Evolutionary conservation across 2,329 filamentous ascomycete species (phyloP), one percentile per base, ranked within the genome.

Genomic region (Arthrobotrys sinensis): DNA sequence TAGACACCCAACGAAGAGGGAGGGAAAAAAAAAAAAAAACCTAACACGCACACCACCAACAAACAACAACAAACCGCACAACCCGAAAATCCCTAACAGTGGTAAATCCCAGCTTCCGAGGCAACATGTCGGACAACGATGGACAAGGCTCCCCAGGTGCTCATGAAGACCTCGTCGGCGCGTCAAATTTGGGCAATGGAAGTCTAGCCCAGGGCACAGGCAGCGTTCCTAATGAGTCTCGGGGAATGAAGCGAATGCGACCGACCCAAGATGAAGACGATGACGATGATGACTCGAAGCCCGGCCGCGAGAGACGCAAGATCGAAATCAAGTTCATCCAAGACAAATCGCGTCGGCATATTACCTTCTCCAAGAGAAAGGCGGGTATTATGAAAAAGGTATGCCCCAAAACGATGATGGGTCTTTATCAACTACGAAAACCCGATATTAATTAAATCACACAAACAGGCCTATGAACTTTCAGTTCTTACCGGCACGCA

Each of bases 341-440:
- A 86, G 96, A 99, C 87, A 99, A 99, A 88, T 98, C 95, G 87
- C 94, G 96, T 87, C 92, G 96, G 80, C 96, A 99, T 88, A 99
- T 98, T 85, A 98, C 96, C 83, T 98, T 99, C 86, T 98, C 95
- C 82, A 99, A 99, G 91, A 93, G 96, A 85, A 99, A 99, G 88
- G 96, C 96, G 71, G 96, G 96, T 83, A 98, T 99, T 86, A 98
- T 99, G 96, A 98, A 99, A 89, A 98, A 98, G 94, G 96, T 97
- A 85, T 8, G 45, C 76, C 79, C 53, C 24, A 36, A 16, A 64
- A 19, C 10, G 12, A 7, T 32, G 2, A 38, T 12, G 16, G 32
- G 71, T 65, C 34, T 36, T 8, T 2, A 14, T 8, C 1, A 14
- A 6, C 8, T 38, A 38, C 6, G 6, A 14, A 14, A 8, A 8